phyloP scores from a whole-genome alignment of 225 moss, liverwort and hornwort species.

The Straminergon stramineum region DNA sequence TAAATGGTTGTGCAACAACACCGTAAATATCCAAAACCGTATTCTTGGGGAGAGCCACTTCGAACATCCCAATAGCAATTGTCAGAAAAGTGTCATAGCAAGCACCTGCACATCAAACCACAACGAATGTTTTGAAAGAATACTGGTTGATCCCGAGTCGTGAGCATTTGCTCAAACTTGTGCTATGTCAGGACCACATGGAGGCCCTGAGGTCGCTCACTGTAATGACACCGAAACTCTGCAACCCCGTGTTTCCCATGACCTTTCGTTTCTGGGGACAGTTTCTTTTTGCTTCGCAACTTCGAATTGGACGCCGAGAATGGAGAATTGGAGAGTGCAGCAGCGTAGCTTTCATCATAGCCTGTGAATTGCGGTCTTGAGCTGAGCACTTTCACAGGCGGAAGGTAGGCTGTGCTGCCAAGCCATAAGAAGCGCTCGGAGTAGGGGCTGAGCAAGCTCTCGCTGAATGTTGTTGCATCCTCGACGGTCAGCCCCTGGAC shows the following conservation, averaged over 20 bases:
- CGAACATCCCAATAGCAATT: neutral
- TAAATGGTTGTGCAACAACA: neutral
- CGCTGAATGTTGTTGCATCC: conserved; percentile 37
- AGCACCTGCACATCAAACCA: neutral
- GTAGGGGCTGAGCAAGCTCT: conserved; percentile 73
- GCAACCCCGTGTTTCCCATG: neutral
- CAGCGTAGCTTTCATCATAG: conserved; percentile 23
- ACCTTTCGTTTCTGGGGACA: neutral
- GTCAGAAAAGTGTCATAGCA: neutral
- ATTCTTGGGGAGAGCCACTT: too few species aligned
- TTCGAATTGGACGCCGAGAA: neutral
- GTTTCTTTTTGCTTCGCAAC: neutral
- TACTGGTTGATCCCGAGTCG: neutral
- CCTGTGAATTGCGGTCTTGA: neutral
- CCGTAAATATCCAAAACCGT: neutral
- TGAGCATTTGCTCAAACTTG: neutral
- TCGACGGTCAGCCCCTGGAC: conserved; percentile 61
- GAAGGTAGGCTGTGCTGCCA: conserved; percentile 46
- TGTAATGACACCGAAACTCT: conserved; percentile 50
- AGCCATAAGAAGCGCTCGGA: conserved; percentile 71
- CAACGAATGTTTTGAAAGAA: neutral
- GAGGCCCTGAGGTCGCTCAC: conserved; percentile 49
- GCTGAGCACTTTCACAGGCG: neutral
- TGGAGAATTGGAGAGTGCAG: neutral
- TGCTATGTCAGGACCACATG: conserved; percentile 32